phyloP scores from a whole-genome alignment of 306 rosid genomes.

The Prunus mume region DNA sequence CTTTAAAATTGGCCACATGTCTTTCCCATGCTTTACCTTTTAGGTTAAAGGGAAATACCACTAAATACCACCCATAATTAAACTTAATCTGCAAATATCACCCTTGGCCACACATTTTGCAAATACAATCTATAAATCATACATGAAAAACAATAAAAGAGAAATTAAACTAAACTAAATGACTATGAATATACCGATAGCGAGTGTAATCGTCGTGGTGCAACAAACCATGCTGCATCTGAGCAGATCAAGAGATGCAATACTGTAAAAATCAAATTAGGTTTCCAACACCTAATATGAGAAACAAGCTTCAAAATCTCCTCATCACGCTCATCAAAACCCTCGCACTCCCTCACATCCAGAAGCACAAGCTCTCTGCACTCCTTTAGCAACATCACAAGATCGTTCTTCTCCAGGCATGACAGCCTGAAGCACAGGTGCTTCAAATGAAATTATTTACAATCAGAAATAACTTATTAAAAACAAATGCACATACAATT shows the following conservation, averaged over 20 bases:
- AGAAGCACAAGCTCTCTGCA: not conserved
- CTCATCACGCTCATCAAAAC: not conserved
- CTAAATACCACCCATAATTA: too few relatives aligned
- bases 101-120: too few relatives aligned
- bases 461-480: too few relatives aligned
- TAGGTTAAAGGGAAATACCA: too few relatives aligned
- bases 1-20: too few relatives aligned
- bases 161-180: not conserved
- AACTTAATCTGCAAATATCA: too few relatives aligned
- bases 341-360: not conserved
- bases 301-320: not conserved
- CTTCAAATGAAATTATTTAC: not conserved
- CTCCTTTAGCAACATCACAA: not conserved
- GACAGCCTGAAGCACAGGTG: not conserved
- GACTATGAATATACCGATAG: slow-evolving; percentile 49
- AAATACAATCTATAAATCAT: too few relatives aligned
- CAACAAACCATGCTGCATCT: slow-evolving; percentile 85
- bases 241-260: slow-evolving; percentile 97
- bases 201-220: slow-evolving; percentile 92
- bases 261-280: slow-evolving; percentile 30
- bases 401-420: not conserved
- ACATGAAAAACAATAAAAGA: not conserved
- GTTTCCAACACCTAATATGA: not conserved
- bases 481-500: too few relatives aligned
- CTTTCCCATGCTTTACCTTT: too few relatives aligned